Evolutionary conservation across 2,329 filamentous ascomycete genomes (phyloP).

Genomic region (Botrytis porri): DNA sequence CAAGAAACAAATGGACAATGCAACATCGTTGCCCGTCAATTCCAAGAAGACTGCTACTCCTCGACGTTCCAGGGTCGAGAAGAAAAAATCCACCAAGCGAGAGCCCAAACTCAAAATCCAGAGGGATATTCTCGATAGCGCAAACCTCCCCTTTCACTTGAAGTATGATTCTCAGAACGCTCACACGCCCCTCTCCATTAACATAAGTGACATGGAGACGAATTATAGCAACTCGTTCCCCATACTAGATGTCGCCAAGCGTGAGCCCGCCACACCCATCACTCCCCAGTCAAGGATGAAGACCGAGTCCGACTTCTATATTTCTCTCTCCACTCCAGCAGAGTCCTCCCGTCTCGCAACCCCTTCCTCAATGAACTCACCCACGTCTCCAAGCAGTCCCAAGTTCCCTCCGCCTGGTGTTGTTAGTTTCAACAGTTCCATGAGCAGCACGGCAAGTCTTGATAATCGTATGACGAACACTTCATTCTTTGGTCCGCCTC

Average conservation of each 20-base stretch:
- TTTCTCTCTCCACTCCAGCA: not conserved
- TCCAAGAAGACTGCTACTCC: conserved; percentile 22
- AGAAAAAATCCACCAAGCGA: conserved; percentile 17
- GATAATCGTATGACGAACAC: not conserved
- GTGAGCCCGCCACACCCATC: not conserved
- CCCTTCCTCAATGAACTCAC: not conserved
- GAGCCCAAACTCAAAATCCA: conserved; percentile 10
- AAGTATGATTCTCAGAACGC: not conserved
- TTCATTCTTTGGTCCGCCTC: not conserved
- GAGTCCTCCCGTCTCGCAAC: not conserved
- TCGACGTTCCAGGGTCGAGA: conserved; percentile 30
- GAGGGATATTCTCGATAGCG: not conserved
- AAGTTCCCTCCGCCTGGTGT: not conserved
- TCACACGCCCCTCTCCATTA: not conserved
- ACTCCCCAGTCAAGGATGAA: not conserved
- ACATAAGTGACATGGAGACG: not conserved
- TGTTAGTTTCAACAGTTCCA: not conserved
- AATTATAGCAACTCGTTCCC: not conserved
- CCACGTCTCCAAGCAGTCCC: not conserved
- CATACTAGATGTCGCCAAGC: not conserved
- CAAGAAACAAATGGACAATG: conserved; percentile 50
- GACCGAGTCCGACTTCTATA: conserved; percentile 4
- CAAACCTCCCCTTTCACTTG: not conserved
- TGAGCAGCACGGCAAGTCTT: not conserved
- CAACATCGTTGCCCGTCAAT: conserved; percentile 26